phyloP scores from a whole-genome alignment of 345 rosid genomes.

The Pugionium dolabratum region DNA sequence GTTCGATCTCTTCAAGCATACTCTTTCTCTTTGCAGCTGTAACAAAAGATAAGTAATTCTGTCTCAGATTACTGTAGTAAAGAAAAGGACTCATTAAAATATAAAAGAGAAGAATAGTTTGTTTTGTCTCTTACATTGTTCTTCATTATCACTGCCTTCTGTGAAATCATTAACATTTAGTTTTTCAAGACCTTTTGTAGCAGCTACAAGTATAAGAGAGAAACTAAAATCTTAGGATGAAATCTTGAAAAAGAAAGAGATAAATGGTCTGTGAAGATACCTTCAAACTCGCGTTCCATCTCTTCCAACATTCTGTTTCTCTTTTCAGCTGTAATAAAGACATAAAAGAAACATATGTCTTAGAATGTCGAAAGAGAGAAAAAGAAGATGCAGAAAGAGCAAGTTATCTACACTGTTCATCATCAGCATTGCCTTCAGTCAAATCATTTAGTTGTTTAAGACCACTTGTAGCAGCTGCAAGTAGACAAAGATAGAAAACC shows the following conservation, averaged over 20 bases:
- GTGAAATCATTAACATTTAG: neutral
- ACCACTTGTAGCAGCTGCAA: constrained; percentile 24
- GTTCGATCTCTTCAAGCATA: constrained; percentile 31
- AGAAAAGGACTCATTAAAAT: neutral
- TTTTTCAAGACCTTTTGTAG: constrained; percentile 17
- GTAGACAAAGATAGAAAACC: neutral
- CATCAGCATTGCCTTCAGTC: constrained; percentile 19
- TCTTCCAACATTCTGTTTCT: constrained; percentile 26
- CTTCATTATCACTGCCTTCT: constrained; percentile 5
- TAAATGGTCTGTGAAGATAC: constrained; percentile 1
- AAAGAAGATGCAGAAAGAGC: neutral
- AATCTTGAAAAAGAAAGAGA: neutral
- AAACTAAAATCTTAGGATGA: neutral
- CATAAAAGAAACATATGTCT: constrained; percentile 9
- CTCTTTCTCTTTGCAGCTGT: constrained; percentile 26
- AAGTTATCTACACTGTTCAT: constrained; percentile 29
- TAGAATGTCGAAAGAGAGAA: neutral
- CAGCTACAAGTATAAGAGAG: constrained; percentile 24
- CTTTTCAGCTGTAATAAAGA: constrained; percentile 27
- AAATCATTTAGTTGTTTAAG: constrained; percentile 22
- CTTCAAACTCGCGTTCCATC: constrained; percentile 35
- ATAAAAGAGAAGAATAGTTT: neutral
- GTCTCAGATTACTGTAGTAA: constrained; percentile 5
- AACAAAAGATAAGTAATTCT: neutral
- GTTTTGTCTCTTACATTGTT: constrained; percentile 23